Conservation (phyloP, 192 early-diverging fungal species). For the Allomyces javanicus region DNA sequence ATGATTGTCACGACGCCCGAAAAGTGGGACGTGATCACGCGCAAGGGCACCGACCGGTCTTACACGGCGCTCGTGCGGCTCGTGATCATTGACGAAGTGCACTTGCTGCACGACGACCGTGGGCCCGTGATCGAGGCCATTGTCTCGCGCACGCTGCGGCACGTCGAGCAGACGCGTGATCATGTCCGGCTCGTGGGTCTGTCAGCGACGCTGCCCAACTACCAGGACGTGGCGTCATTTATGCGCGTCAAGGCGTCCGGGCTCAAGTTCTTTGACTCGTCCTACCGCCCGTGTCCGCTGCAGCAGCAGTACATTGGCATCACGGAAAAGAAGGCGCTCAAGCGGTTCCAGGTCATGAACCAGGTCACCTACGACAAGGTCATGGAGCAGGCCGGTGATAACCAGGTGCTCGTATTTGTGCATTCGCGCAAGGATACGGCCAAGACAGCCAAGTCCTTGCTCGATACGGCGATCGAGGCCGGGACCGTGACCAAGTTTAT, state of each 20-base stretch:
- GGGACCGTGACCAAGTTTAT: conserved; percentile 68
- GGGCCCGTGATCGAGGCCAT: conserved; percentile 90
- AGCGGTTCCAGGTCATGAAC: conserved; percentile 87
- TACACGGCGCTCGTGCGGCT: conserved; percentile 77
- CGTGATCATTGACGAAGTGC: conserved; percentile 93
- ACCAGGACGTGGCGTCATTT: conserved; percentile 83
- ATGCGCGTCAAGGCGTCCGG: conserved; percentile 69
- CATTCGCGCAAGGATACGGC: conserved; percentile 97
- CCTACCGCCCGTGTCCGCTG: conserved; percentile 82
- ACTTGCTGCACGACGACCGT: conserved; percentile 89
- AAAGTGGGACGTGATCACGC: conserved; percentile 97
- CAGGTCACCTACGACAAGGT: conserved; percentile 91
- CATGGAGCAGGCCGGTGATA: conserved; percentile 57
- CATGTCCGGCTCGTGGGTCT: conserved; percentile 78
- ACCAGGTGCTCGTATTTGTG: conserved; percentile 87
- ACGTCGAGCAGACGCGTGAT: conserved; percentile 77
- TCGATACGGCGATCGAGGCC: conserved; percentile 83
- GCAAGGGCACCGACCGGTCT: conserved; percentile 79
- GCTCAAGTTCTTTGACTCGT: conserved; percentile 83
- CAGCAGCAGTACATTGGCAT: conserved; percentile 93
- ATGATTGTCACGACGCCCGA: conserved; percentile 97
- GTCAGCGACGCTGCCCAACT: conserved; percentile 88
- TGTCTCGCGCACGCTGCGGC: conserved; percentile 64
- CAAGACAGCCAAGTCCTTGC: conserved; percentile 75
- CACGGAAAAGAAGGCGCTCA: conserved; percentile 89